Base-by-base conservation (phyloP, 2,329 filamentous ascomycete species). In the Pseudophaeomoniella oleicola region DNA sequence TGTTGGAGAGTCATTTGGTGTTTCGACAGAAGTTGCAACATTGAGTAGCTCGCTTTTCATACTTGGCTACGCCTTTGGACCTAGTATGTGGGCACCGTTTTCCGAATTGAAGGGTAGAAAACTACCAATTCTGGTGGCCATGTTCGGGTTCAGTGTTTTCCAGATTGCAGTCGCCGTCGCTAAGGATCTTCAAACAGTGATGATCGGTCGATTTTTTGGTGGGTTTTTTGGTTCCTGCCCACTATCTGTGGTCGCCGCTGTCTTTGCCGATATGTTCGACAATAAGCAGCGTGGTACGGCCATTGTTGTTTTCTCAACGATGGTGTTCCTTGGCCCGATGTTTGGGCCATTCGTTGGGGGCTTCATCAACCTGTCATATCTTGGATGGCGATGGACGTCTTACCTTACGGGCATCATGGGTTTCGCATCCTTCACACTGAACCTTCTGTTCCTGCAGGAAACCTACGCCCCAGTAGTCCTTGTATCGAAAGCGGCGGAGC, bases 381-480 rank as follows among this genome's bases (percentile, higher is more conserved):
- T 69, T 2, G 65, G 66, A 5, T 70, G 66, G 63, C 54, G 64
- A 31, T 67, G 65, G 66, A 66, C 64, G 1, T 51, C 65, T 45
- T 67, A 70, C 43, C 63, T 72, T 32, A 58, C 60, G 1, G 56
- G 60, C 0, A 62, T 74, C 41, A 71, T 75, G 67, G 68, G 67
- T 2, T 67, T 68, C 37, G 30, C 40, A 0, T 54, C 56, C 11
- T 61, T 65, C 3, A 50, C 44, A 0, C 44, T 66, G 3, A 52
- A 61, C 13, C 29, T 67, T 1, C 36, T 67, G 52, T 65, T 69
- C 44, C 54, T 72, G 14, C 51, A 64, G 29, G 70, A 74, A 47
- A 66, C 67, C 0, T 73, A 72, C 39, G 57, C 66, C 0, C 67
- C 68, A 0, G 57, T 66, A 0, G 58, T 74, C 3, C 58, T 73